Percentiles rank a stretch among this genome's conserved stretches.
These are phyloP conservation scores for Trypanosoma conorhini DNA, from an alignment of 208 protist genomes.

Conservation along the genomic window DNA sequence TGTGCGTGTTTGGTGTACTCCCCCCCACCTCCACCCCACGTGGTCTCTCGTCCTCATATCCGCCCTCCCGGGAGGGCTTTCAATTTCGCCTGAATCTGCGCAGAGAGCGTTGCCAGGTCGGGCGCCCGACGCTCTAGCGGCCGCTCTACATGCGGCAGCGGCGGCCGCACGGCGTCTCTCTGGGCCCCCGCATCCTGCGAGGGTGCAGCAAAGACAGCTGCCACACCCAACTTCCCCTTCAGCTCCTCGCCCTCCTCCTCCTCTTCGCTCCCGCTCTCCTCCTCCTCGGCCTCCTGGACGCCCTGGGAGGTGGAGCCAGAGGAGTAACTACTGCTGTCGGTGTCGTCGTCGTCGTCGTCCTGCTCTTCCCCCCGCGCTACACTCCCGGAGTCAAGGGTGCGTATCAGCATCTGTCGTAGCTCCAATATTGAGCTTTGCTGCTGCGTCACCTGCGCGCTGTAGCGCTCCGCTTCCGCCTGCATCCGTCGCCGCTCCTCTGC, in stretches of 20 bases:
- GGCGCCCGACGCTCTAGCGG: constrained; percentile 2
- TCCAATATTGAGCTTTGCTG: constrained; percentile 86
- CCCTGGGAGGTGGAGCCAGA: constrained; percentile 9
- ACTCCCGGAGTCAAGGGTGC: constrained; percentile 48
- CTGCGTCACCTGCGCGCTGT: constrained; percentile 74
- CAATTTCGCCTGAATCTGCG: constrained; percentile 18
- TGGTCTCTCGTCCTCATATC: constrained; percentile 5
- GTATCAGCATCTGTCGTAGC: constrained; percentile 81
- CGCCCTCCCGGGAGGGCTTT: constrained; percentile 4
- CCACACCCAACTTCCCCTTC: constrained; percentile 22
- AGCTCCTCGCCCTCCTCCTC: constrained; percentile 9
- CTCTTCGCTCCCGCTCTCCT: constrained; percentile 5
- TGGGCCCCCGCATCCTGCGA: neutral
- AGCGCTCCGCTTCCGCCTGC: constrained; percentile 63
- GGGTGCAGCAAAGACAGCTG: neutral
- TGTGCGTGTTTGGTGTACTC: neutral
- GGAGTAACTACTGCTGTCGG: constrained; percentile 22
- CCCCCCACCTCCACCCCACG: neutral
- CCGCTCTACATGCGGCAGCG: neutral
- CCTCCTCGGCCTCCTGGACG: constrained; percentile 9
- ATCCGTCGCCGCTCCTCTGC: constrained; percentile 68
- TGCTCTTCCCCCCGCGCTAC: constrained; percentile 14
- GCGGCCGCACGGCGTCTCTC: neutral
- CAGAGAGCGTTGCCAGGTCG: constrained; percentile 16
- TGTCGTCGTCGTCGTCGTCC: constrained; percentile 24